These are phyloP conservation scores for Penicillium sp. DNA, from an alignment of 2,329 filamentous ascomycete species.

Conservation along the genomic window DNA sequence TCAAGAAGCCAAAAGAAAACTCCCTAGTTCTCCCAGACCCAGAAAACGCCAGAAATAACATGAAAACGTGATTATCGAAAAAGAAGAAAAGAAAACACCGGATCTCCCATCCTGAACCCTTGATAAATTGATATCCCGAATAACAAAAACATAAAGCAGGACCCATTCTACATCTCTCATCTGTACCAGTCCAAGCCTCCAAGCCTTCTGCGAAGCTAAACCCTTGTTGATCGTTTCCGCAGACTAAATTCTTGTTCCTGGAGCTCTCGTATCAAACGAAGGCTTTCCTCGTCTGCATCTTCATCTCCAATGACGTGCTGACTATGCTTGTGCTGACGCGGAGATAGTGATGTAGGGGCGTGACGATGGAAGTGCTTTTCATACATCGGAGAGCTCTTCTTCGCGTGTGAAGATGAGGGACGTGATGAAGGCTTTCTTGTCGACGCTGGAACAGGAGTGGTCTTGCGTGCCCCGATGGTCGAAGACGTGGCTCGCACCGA, in stretches of 20 bases:
- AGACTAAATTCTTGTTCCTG: conserved; percentile 41
- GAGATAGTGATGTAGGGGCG: conserved; percentile 20
- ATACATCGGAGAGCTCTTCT: conserved; percentile 31
- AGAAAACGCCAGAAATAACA: conserved; percentile 11
- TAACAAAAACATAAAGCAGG: conserved; percentile 11
- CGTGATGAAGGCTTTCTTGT: conserved; percentile 30
- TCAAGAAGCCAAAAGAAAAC: conserved; percentile 4
- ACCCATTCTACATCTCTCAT: conserved; percentile 1
- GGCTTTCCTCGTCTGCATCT: conserved; percentile 36
- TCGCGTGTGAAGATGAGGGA: conserved; percentile 33
- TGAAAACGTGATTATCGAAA: background rate
- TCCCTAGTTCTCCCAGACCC: conserved; percentile 5
- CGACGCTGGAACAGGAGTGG: conserved; percentile 23
- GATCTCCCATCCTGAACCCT: conserved; percentile 11
- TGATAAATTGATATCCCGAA: conserved; percentile 16
- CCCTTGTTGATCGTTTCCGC: conserved; percentile 27
- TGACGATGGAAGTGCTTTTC: conserved; percentile 33
- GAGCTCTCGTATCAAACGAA: conserved; percentile 38
- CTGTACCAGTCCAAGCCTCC: background rate
- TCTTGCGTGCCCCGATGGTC: conserved; percentile 15
- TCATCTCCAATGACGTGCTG: conserved; percentile 26
- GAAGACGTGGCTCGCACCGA: conserved; percentile 17
- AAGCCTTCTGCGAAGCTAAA: conserved; percentile 4
- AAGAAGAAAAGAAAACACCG: conserved; percentile 10
- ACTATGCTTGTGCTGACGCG: conserved; percentile 22